phyloP scores from a whole-genome alignment of 2,329 filamentous ascomycete species.

The Nemania sp. region DNA sequence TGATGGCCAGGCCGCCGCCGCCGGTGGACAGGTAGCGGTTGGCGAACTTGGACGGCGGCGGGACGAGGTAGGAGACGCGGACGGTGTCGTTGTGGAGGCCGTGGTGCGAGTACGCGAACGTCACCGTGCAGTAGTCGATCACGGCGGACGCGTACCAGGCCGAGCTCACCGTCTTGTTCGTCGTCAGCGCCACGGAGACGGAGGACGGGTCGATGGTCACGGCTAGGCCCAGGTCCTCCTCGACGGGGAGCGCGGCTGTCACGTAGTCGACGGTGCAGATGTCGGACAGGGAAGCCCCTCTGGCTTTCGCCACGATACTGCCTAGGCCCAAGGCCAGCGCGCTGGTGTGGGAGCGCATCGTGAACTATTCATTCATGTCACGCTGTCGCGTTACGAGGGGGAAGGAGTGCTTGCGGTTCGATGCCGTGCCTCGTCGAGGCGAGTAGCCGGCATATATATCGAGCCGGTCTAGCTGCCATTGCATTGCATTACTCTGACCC shows the following conservation, averaged over 20 bases:
- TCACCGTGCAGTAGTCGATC: constrained; percentile 34
- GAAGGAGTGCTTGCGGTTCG: not conserved
- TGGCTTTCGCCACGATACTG: not conserved
- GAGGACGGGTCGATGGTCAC: constrained; percentile 38
- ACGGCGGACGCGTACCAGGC: constrained; percentile 33
- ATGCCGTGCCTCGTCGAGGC: not conserved
- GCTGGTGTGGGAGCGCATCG: constrained; percentile 9
- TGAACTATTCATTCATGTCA: not conserved
- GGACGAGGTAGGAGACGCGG: constrained; percentile 33
- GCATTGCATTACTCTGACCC: not conserved
- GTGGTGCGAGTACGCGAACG: constrained; percentile 35
- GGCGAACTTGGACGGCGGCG: constrained; percentile 28
- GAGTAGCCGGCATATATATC: constrained; percentile 6
- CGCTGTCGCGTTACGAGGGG: not conserved
- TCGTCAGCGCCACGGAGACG: constrained; percentile 39
- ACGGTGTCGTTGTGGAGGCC: constrained; percentile 31
- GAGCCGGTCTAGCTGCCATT: not conserved
- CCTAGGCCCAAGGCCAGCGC: constrained; percentile 7
- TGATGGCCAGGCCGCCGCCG: constrained; percentile 44
- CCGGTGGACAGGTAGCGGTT: constrained; percentile 42
- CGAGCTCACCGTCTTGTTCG: constrained; percentile 40
- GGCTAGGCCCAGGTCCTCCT: constrained; percentile 34
- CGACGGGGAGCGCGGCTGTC: constrained; percentile 26
- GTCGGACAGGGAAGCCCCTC: constrained; percentile 12
- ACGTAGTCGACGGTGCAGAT: constrained; percentile 31